Evolutionary conservation across 2,329 filamentous ascomycete genomes (phyloP).

Genomic region (Erysiphe neolycopersici): DNA sequence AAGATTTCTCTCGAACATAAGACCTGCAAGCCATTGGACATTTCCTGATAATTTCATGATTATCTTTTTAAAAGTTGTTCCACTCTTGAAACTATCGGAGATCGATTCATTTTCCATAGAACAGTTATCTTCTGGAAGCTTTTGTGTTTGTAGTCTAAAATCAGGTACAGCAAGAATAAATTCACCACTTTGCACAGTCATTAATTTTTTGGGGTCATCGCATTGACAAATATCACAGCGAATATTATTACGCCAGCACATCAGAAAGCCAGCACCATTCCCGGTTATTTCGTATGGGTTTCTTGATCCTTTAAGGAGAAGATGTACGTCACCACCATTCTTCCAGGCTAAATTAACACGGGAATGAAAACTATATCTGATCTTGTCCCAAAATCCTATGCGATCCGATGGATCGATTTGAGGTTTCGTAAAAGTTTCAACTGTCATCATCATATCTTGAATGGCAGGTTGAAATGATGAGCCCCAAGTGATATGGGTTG

Average conservation of each 20-base stretch:
- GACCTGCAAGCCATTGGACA: constrained; percentile 71
- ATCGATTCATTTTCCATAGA: constrained; percentile 28
- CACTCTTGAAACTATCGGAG: constrained; percentile 34
- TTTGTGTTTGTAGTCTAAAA: constrained; percentile 60
- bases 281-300: constrained; percentile 88
- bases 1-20: constrained; percentile 75
- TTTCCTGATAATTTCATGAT: constrained; percentile 96
- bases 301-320: constrained; percentile 71
- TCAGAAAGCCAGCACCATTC: constrained; percentile 78
- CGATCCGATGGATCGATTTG: constrained; percentile 80
- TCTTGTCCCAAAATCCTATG: constrained; percentile 98
- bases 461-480: constrained; percentile 94
- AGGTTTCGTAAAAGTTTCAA: constrained; percentile 92
- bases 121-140: constrained; percentile 20
- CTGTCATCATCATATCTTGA: constrained; percentile 99
- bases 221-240: constrained; percentile 62
- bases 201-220: constrained; percentile 73
- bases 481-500: constrained; percentile 89
- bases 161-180: constrained; percentile 89
- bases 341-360: constrained; percentile 75
- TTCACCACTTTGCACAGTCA: constrained; percentile 86
- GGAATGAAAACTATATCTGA: constrained; percentile 80
- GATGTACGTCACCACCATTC: constrained; percentile 81
- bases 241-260: constrained; percentile 96
- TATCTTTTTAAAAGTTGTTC: constrained; percentile 88